A percentile compares a stretch with the other conserved stretches of the same genome.
Conservation (phyloP, 148 eudicot genomes). For the Rhododendron ovatum region DNA sequence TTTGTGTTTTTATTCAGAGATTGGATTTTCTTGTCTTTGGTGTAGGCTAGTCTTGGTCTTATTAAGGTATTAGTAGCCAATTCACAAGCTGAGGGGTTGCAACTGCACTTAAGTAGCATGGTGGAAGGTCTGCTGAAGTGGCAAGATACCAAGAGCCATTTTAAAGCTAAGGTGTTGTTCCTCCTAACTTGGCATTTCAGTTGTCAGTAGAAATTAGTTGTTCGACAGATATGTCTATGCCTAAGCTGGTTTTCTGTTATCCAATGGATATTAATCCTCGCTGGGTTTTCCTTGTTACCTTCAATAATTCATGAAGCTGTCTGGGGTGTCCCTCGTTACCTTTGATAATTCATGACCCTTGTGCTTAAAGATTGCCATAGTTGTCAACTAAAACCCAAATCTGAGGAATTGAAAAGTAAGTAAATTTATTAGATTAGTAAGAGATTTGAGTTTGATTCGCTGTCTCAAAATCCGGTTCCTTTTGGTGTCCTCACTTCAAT, state of each 20-base stretch:
- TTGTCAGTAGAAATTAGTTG: background rate
- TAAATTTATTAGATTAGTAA: background rate
- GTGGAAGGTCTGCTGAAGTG: constrained; percentile 75
- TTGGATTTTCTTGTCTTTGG: constrained; percentile 2
- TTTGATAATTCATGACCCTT: background rate
- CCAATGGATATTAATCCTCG: background rate
- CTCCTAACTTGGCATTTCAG: background rate
- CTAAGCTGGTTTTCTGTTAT: background rate
- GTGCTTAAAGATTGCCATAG: background rate
- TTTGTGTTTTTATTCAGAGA: background rate
- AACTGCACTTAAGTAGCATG: constrained; percentile 55
- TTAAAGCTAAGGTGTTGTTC: constrained; percentile 80
- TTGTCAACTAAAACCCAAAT: background rate
- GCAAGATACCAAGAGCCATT: constrained; percentile 82
- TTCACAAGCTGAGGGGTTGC: constrained; percentile 70
- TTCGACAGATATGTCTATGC: background rate
- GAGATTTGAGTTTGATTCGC: background rate
- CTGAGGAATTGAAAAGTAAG: background rate
- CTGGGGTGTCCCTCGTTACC: background rate
- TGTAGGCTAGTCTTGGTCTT: constrained; percentile 90
- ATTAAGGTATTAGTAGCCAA: constrained; percentile 92
- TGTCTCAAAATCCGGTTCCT: background rate
- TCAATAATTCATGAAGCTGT: background rate
- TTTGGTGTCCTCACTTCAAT: background rate
- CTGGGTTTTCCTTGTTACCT: background rate